Evolutionary conservation across 1,284 basidiomycete genomes (phyloP).

Genomic region (Irpex sp.): DNA sequence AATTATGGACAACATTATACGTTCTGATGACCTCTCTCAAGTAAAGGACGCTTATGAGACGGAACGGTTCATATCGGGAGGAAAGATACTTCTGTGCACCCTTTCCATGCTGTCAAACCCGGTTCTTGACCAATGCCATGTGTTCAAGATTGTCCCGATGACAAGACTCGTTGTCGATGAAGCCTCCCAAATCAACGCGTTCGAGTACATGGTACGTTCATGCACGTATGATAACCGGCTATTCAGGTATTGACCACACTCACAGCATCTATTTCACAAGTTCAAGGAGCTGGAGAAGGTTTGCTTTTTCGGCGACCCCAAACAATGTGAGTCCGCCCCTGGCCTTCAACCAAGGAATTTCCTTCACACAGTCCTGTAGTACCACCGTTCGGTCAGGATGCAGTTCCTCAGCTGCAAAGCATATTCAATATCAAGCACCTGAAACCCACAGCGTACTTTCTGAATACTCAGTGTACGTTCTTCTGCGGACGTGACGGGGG

Average conservation of each 20-base stretch:
- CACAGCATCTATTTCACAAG: conserved; percentile 33
- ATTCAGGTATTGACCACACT: conserved; percentile 2
- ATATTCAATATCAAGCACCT: conserved; percentile 46
- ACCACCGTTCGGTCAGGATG: conserved; percentile 43
- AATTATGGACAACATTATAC: conserved; percentile 32
- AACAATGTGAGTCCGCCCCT: conserved; percentile 33
- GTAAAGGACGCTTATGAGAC: conserved; percentile 18
- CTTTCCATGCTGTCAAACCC: conserved; percentile 42
- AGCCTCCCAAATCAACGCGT: conserved; percentile 43
- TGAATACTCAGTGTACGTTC: conserved; percentile 42
- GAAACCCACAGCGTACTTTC: conserved; percentile 30
- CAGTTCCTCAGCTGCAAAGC: conserved; percentile 34
- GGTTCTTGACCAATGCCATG: conserved; percentile 25
- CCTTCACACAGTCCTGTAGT: conserved; percentile 28
- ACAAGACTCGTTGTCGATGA: conserved; percentile 44
- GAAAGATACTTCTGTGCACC: conserved; percentile 38
- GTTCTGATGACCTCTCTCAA: conserved; percentile 31
- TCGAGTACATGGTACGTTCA: conserved; percentile 38
- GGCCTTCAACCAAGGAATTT: background rate
- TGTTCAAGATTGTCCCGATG: conserved; percentile 34
- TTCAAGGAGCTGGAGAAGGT: conserved; percentile 33
- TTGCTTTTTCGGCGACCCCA: conserved; percentile 44
- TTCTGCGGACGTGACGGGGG: no score
- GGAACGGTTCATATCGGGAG: conserved; percentile 22
- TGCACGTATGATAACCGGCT: conserved; percentile 1